Base-by-base conservation (phyloP, 441 rosid genomes). In the Arabidopsis hybrid region DNA sequence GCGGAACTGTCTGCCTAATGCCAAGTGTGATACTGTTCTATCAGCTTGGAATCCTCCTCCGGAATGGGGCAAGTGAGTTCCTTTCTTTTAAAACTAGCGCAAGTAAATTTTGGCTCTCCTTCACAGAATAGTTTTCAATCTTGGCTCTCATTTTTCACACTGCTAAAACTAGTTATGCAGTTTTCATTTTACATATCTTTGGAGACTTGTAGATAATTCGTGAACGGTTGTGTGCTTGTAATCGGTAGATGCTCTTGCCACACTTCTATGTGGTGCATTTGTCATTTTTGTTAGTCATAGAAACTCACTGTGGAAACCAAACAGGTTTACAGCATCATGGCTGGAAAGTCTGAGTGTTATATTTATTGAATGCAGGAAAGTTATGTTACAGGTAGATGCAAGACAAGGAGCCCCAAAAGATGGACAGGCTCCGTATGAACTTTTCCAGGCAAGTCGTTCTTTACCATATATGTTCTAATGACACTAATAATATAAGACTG, bases 31-130 rank as follows among this genome's bases (percentile, higher is more conserved):
- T 82, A 93, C 83, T 87, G 90, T 96, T 82, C 74, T 95, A 66
- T 89, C 99, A 17, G 90, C 99, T 3, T 95, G 98, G 98, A 91
- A 95, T 80, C 93, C 99, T 81, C 98, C 97, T n/a, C 85, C 90
- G 40, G 99, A 93, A 79, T 93, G 98, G 99, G 99, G 97, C 82
- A 89, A 90, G 99, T 93, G 85, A 69, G 88, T 51, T 21, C n/a
- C 47, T 17, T 65, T 77, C 74, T 17, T 52, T n/a, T 38, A 53
- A 6, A 67, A 52, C 12, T 63, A 45, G 21, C 21, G 7, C 51
- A 26, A 42, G 35, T 26, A 6, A 57, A 1, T 26, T 10, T 52
- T 4, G 26, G 29, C 29, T 31, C 59, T 12, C 61, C 7, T 36
- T 59, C 8, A 60, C 47, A 38, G 31, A 39, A 18, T 0, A 26